A percentile compares a stretch with the other conserved stretches of the same genome.
Conservation (phyloP, 805 yeast species). For the Candida nitratophila region DNA sequence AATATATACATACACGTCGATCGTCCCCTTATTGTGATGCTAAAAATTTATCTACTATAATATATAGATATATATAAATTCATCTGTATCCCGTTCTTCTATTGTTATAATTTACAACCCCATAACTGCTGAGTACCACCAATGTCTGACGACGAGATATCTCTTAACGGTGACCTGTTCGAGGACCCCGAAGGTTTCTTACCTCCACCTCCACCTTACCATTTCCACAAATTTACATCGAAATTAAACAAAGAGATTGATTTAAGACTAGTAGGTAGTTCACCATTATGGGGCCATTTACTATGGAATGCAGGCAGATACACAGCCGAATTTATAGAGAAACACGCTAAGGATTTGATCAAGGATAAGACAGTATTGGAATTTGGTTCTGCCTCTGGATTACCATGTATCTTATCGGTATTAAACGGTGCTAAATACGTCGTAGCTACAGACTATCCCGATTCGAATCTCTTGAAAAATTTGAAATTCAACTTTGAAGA, state of each 20-base stretch:
- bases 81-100: no score
- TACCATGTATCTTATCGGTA: conserved; percentile 76
- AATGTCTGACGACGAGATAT: conserved; percentile 14
- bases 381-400: conserved; percentile 94
- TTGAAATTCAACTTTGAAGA: conserved; percentile 65
- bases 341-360: conserved; percentile 44
- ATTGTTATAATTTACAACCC: no score
- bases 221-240: conserved; percentile 53
- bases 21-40: no score
- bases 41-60: no score
- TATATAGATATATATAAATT: neutral
- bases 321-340: conserved; percentile 79
- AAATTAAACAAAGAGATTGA: conserved; percentile 37
- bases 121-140: no score
- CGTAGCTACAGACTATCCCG: conserved; percentile 90
- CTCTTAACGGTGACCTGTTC: conserved; percentile 49
- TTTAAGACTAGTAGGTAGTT: conserved; percentile 76
- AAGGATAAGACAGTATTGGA: conserved; percentile 67
- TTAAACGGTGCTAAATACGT: conserved; percentile 65
- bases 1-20: neutral
- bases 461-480: conserved; percentile 70
- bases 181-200: conserved; percentile 77
- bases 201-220: conserved; percentile 60
- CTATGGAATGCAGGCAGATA: conserved; percentile 95
- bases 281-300: conserved; percentile 96